Evolutionary conservation across 192 early-diverging fungal species (phyloP), one percentile per base, ranked within the genome.

Genomic region (Chytriomyces sp.): DNA sequence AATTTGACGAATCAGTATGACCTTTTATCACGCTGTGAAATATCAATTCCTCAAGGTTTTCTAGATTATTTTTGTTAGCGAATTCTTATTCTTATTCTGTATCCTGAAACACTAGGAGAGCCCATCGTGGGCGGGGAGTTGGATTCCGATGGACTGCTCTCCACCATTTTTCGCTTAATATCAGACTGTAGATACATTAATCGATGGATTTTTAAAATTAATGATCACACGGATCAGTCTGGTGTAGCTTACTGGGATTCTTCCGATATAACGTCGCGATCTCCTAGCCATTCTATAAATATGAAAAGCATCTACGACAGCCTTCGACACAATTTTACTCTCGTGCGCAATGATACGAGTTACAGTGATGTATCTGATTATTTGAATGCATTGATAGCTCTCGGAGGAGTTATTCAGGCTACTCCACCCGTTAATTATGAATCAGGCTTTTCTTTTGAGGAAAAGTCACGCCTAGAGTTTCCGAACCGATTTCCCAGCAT

Each of bases 181-280:
- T 26, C 34, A 1, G 39, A 65, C 22, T 33, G 26, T 28, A 19
- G 4, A 3, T 65, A 26, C 4, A 52, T 28, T 17, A 65, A 52
- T 8, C 37, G 63, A 3, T 65, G 63, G 63, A 52, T 65, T 3
- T 65, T 65, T 41, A 65, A 65, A 44, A 44, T 65, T n/a, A 65
- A 65, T 19, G 2, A 49, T 19, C 49, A 65, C 19, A 19, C 63
- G 38, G 63, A 65, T 8, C 63, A 65, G 40, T 22, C 40, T 10
- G 63, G 63, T 7, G 28, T 65, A 25, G 22, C 38, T 10, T 65
- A 65, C 34, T 65, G 63, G 63, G 63, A 65, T 31, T 17, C 49
- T 32, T 5, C 8, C 39, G 49, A 65, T n/a, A 44, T 65, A 49
- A 22, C 63, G 8, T 28, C 7, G 38, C 22, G 63, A 40, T 10